Base-by-base conservation (phyloP, 441 rosid genomes). In the Flueggea neowawraea region DNA sequence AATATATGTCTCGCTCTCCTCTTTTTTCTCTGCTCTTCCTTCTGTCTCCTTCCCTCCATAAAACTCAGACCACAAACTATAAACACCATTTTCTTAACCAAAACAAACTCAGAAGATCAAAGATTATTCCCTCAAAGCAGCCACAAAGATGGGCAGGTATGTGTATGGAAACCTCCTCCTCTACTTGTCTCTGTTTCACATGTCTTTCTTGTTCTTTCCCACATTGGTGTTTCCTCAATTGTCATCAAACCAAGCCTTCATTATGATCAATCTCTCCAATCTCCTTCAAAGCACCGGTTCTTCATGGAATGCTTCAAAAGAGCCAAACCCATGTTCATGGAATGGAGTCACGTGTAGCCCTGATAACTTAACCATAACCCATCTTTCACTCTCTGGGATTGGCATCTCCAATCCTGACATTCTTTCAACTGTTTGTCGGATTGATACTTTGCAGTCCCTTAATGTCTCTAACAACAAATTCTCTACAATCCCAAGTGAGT, bases 311-410 rank as follows among this genome's bases (percentile, higher is more conserved):
- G 36, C 39, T 58, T 57, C 58, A 52, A 63, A 1, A 32, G 64
- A 79, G 62, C 76, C 71, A 10, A 64, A 80, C 66, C 82, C 83
- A 51, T 85, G 98, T 72, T 58, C 2, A 12, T 91, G 96, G 98
- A 28, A 64, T 1, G 81, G 89, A 12, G 87, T 89, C 68, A 9
- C 6, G 0, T 87, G 98, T 79, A 74, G 43, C 43, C 10, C 55
- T 13, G 48, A 64, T 56, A 67, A 14, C 16, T 75, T 89, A 32
- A 65, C 81, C 33, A 55, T 89, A 51, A 64, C 64, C 13, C 11
- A 4, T 10, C 54, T 85, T 49, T 76, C 82, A 61, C 68, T 89
- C 41, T 70, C 71, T 54, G 75, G 78, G 61, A 67, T 77, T 47
- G 78, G 58, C 57, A 57, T 87, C 68, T 70, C 82, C 17, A 54